phyloP scores from a whole-genome alignment of 495 filamentous ascomycete genomes.

The Xylaria grammica region DNA sequence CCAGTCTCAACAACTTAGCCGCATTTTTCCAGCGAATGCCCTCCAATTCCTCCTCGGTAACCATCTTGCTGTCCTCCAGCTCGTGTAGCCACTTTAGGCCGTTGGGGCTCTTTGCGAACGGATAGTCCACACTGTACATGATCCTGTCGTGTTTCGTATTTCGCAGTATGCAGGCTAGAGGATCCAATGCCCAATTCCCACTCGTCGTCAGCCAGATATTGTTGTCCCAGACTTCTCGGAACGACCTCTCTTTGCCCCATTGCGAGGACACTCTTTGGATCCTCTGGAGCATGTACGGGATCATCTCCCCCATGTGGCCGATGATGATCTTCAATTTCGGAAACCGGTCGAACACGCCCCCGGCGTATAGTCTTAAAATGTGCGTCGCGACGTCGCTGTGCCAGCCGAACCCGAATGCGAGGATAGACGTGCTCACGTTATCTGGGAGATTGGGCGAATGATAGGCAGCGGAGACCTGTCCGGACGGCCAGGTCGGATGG shows the following conservation, averaged over 20 bases:
- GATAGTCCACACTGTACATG: slow-evolving; percentile 66
- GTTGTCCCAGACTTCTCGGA: slow-evolving; percentile 61
- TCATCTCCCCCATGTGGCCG: slow-evolving; percentile 70
- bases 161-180: slow-evolving; percentile 55
- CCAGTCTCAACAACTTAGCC: slow-evolving; percentile 54
- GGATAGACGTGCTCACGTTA: slow-evolving; percentile 41
- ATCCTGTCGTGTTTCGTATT: slow-evolving; percentile 58
- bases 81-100: slow-evolving; percentile 53
- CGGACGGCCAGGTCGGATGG: slow-evolving; percentile 55
- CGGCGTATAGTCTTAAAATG: slow-evolving; percentile 39
- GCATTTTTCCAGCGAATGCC: slow-evolving; percentile 62
- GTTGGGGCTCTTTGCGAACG: slow-evolving; percentile 55
- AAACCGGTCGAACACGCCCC: slow-evolving; percentile 54
- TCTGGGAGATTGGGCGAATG: slow-evolving; percentile 43
- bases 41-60: slow-evolving; percentile 56
- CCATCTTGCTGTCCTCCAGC: slow-evolving; percentile 56
- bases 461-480: slow-evolving; percentile 45
- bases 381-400: slow-evolving; percentile 53
- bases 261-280: slow-evolving; percentile 58
- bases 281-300: slow-evolving; percentile 68
- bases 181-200: slow-evolving; percentile 59
- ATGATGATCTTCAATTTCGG: slow-evolving; percentile 66
- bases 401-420: slow-evolving; percentile 51
- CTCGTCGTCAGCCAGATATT: slow-evolving; percentile 71
- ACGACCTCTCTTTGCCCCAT: slow-evolving; percentile 54